Evolutionary conservation across 139 green algal genomes (phyloP), one percentile per base, ranked within the genome.

Genomic region (Chlamydomonas applanata): DNA sequence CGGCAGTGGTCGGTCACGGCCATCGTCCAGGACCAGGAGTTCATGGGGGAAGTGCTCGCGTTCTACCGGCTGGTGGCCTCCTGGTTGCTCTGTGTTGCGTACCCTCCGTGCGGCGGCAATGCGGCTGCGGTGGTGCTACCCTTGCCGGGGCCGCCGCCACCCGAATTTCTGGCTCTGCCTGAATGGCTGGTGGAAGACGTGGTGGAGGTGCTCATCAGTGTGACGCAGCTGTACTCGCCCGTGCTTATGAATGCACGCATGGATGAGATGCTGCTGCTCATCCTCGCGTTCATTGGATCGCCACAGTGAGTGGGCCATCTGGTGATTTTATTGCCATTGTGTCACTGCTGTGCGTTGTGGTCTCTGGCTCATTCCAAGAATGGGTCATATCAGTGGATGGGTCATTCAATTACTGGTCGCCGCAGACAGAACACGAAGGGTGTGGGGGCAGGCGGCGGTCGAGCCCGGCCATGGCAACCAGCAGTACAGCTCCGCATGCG

Each of bases 161-260:
- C 60, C n/a, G 81, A 88, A 19, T 91, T 93, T 52, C 46, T 76
- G 2, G 63, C 53, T 36, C 83, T 95, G 57, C 91, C 89, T 32
- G 95, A 98, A 79, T 94, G 91, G 73, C 93, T 97, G 66, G 79
- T 98, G 46, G 95, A 98, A 72, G 92, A 98, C 78, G 78, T 93
- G 36, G 73, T 80, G 1, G 85, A 94, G 34, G 34, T 89, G 56
- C 76, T 97, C 49, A 65, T 92, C 35, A 90, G 82, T 61, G 78
- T 88, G 20, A 84, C 73, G 0, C 76, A 74, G 20, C 24, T 19
- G 16, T 65, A 71, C 36, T 56, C 71, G 4, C 71, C 54, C 32
- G 71, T 76, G 66, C 73, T 90, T 45, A 61, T 40, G 33, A 62
- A 34, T 3, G 25, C 71, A 9, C 53, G 61, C 27, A 65, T 91